Conservation (phyloP, 2,329 filamentous ascomycete genomes). For the Fusarium palustre region DNA sequence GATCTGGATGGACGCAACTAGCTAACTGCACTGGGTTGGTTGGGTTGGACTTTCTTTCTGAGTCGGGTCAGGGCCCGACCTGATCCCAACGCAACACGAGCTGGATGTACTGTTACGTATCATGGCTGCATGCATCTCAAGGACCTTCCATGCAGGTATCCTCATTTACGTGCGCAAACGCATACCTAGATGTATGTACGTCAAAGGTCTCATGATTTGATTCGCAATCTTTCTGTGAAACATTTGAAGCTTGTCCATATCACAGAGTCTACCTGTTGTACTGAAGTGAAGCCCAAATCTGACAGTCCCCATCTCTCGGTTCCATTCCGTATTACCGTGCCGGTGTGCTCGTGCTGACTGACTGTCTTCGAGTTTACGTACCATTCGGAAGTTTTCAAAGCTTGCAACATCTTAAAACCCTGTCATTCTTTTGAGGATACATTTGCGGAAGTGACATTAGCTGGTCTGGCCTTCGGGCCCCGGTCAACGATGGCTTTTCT, state of each 20-base stretch:
- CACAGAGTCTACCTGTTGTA: conserved; percentile 10
- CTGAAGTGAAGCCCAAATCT: conserved; percentile 25
- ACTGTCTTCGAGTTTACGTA: conserved; percentile 15
- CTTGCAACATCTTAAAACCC: conserved; percentile 4
- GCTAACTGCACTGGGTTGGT: conserved; percentile 33
- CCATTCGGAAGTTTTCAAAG: conserved; percentile 35
- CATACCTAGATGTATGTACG: conserved; percentile 37
- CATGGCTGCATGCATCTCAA: conserved; percentile 45
- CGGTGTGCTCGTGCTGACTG: conserved; percentile 15
- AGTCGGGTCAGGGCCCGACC: conserved; percentile 33
- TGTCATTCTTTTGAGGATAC: not conserved
- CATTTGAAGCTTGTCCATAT: conserved; percentile 26
- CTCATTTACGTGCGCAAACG: conserved; percentile 42
- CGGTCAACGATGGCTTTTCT: not conserved
- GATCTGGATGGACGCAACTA: conserved; percentile 18
- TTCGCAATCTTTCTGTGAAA: conserved; percentile 39
- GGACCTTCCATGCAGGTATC: conserved; percentile 43
- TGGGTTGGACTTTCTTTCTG: conserved; percentile 24
- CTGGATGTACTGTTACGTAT: conserved; percentile 44
- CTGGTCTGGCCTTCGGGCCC: not conserved
- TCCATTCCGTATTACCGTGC: conserved; percentile 11
- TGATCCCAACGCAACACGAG: conserved; percentile 25
- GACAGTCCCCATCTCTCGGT: conserved; percentile 20
- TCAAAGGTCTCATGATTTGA: conserved; percentile 33
- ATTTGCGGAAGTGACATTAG: conserved; percentile 1